phyloP scores from a whole-genome alignment of 768 basidiomycete species.

The Tremella yokohamensis region DNA sequence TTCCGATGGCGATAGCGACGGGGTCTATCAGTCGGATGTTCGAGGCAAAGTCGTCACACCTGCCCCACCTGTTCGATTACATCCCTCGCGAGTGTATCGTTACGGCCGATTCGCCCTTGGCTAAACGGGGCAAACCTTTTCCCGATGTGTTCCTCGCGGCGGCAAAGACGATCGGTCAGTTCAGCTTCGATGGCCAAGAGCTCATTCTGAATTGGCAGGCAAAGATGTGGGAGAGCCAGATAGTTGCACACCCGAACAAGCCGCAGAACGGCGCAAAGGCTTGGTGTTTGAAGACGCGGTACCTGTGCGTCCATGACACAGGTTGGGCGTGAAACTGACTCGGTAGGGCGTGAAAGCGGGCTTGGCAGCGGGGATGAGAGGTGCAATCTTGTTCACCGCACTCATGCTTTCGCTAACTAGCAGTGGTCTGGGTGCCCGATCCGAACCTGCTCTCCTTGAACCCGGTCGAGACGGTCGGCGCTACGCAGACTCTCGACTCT shows the following conservation, averaged over 20 bases:
- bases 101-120: slow-evolving; percentile 45
- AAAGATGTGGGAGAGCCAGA: slow-evolving; percentile 44
- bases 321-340: not conserved
- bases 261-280: slow-evolving; percentile 34
- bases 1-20: slow-evolving; percentile 48
- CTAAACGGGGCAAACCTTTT: slow-evolving; percentile 45
- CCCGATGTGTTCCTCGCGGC: slow-evolving; percentile 51
- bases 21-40: slow-evolving; percentile 38
- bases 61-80: slow-evolving; percentile 44
- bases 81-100: slow-evolving; percentile 44
- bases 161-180: slow-evolving; percentile 42
- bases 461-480: slow-evolving; percentile 39
- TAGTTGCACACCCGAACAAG: slow-evolving; percentile 33
- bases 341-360: slow-evolving; percentile 43
- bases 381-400: slow-evolving; percentile 16
- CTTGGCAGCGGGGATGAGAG: slow-evolving; percentile 49
- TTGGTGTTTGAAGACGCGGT: slow-evolving; percentile 50
- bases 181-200: not conserved
- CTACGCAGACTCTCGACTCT: slow-evolving; percentile 33
- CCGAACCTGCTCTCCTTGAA: slow-evolving; percentile 34
- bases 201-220: slow-evolving; percentile 17
- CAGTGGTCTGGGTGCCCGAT: slow-evolving; percentile 50
- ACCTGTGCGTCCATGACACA: slow-evolving; percentile 19
- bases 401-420: not conserved
- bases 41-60: slow-evolving; percentile 44